Evolutionary conservation across 768 basidiomycete genomes (phyloP), one percentile per base, ranked within the genome.

Genomic region (Terana coerulea): DNA sequence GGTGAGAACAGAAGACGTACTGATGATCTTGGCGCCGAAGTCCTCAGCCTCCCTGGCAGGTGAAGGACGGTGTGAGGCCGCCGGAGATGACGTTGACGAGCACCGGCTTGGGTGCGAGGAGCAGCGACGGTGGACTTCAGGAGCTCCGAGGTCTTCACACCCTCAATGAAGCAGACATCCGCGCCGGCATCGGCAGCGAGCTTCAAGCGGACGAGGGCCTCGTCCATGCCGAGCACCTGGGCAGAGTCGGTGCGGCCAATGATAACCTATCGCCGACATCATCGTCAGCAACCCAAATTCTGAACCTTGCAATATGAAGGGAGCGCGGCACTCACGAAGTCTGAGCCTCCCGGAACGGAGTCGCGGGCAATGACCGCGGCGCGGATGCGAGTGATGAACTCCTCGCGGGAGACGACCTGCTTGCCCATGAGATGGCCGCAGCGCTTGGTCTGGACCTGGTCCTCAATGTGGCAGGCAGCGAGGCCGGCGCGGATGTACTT

Each of bases 151-250:
- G 79, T 84, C 65, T 80, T 80, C 25, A 88, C 86, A 35, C 88
- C 87, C 64, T 89, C 87, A 30, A 88, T 88, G 67, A 90, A 91
- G 65, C 86, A 88, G 11, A 86, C 86, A 60, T 90, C 87, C 0
- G 87, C 87, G 26, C 87, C 87, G 9, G 78, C 83, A 52, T 83
- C 83, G 0, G 84, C 78, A 8, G 87, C 87, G 19, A 88, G 75
- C 64, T 83, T 79, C 52, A 89, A 71, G 25, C 87, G 78, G 8
- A 61, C 67, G 44, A 87, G 50, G 0, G 86, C 86, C 67, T 88
- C 87, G 22, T 88, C 85, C 85, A 88, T 88, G 25, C 86, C 87
- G 25, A 86, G 73, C 6, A 84, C 84, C 63, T 89, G 87, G 1
- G 86, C 86, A 2, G 86, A 86, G 63, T 89, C 87, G 3, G 87